Conservation (phyloP, 2,329 filamentous ascomycete species). For the Calonectria pteridis region DNA sequence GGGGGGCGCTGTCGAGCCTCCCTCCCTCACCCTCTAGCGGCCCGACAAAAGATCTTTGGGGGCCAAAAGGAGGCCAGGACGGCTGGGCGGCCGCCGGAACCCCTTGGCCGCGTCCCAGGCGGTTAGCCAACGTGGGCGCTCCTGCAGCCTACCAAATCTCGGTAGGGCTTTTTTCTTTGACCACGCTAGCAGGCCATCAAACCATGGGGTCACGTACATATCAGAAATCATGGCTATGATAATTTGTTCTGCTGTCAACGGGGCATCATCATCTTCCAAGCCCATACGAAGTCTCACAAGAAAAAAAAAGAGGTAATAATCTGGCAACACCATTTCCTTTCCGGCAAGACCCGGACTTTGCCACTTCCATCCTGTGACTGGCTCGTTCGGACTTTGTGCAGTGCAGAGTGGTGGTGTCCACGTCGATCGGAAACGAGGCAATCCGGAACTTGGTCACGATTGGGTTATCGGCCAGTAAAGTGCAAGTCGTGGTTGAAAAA, state of each 20-base stretch:
- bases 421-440: constrained; percentile 4
- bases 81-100: constrained; percentile 23
- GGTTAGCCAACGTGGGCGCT: constrained; percentile 18
- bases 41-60: constrained; percentile 29
- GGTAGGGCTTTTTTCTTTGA: neutral
- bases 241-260: neutral
- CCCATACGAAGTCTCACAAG: neutral
- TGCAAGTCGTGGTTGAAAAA: neutral
- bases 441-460: neutral
- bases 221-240: neutral
- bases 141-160: constrained; percentile 16
- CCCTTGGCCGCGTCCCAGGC: neutral
- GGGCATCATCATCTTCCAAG: neutral
- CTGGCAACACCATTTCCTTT: neutral
- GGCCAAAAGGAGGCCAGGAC: neutral
- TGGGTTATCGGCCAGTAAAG: neutral
- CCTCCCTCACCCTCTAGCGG: neutral
- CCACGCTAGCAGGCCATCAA: neutral
- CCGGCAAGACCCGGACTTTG: constrained; percentile 17
- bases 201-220: neutral
- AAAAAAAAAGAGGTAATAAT: too few species aligned
- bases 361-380: neutral
- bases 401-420: neutral
- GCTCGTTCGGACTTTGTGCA: neutral
- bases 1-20: neutral